A percentile compares a stretch with the other conserved stretches of the same genome.
Evolutionary conservation across 1,139 yeast species (phyloP).

Genomic region (Hansenula sp.): DNA sequence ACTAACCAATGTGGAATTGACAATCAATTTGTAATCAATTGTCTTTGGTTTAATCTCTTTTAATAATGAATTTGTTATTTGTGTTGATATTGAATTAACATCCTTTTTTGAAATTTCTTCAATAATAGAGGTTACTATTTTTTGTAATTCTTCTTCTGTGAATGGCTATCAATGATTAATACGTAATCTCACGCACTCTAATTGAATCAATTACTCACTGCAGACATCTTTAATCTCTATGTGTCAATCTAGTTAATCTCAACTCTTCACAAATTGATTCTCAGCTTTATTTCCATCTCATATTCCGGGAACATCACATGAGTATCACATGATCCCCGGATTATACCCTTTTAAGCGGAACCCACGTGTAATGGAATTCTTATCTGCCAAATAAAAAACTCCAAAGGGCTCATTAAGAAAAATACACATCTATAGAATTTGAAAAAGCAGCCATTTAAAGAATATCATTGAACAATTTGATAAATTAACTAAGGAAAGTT

Average conservation of each 20-base stretch:
- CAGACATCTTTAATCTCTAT: neutral
- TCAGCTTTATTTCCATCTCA: too few relatives aligned
- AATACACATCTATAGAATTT: too few relatives aligned
- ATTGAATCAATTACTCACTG: neutral
- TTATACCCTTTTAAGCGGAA: neutral
- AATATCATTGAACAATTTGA: too few relatives aligned
- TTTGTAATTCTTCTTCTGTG: constrained; percentile 1
- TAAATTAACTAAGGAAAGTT: too few relatives aligned
- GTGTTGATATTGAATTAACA: neutral
- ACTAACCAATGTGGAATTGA: constrained; percentile 4
- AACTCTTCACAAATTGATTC: neutral
- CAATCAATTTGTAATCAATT: constrained; percentile 7
- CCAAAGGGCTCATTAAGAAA: too few relatives aligned
- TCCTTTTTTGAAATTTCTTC: neutral
- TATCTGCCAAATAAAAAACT: too few relatives aligned
- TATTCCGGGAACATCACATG: too few relatives aligned
- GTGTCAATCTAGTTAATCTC: neutral
- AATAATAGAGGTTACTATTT: neutral
- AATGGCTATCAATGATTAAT: neutral
- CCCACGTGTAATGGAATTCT: neutral
- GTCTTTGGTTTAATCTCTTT: neutral
- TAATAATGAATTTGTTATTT: neutral
- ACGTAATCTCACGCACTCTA: too few relatives aligned
- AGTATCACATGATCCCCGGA: neutral
- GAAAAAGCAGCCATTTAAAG: neutral